Conservation (phyloP, 2,329 filamentous ascomycete genomes). For the Sclerotinia trifoliorum region DNA sequence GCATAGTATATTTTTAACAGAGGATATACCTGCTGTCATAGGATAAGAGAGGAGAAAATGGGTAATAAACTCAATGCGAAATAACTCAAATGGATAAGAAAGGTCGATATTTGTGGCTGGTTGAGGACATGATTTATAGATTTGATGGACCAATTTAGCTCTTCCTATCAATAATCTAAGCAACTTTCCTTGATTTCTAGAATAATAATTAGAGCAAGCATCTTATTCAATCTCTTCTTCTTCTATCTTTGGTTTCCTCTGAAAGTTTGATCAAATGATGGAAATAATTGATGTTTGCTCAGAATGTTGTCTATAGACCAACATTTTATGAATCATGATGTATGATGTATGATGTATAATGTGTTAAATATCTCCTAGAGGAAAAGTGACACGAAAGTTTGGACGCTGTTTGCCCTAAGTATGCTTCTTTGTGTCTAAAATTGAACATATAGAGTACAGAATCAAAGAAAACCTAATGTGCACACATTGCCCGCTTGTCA, state of each 20-base stretch:
- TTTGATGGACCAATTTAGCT: background rate
- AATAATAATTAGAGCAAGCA: background rate
- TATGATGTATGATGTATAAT: too few relatives aligned
- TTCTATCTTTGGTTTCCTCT: background rate
- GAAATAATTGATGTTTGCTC: background rate
- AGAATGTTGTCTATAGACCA: background rate
- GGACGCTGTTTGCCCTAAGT: background rate
- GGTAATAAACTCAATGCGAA: too few relatives aligned
- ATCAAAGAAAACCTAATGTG: background rate
- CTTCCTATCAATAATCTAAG: background rate
- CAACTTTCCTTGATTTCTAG: background rate
- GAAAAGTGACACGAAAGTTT: background rate
- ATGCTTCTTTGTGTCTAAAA: background rate
- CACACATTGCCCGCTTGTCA: too few relatives aligned
- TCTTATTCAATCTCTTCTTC: background rate
- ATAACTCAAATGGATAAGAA: too few relatives aligned
- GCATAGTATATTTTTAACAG: too few relatives aligned
- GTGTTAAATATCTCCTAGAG: background rate
- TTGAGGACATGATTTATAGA: background rate
- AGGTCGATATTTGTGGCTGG: too few relatives aligned
- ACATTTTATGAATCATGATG: constrained; percentile 1
- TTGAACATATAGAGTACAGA: background rate
- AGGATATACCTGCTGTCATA: too few relatives aligned
- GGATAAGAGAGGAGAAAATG: too few relatives aligned
- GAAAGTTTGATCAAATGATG: background rate